Evolutionary conservation across 306 rosid genomes (phyloP), one percentile per base, ranked within the genome.

Genomic region (Castanea mollissima): DNA sequence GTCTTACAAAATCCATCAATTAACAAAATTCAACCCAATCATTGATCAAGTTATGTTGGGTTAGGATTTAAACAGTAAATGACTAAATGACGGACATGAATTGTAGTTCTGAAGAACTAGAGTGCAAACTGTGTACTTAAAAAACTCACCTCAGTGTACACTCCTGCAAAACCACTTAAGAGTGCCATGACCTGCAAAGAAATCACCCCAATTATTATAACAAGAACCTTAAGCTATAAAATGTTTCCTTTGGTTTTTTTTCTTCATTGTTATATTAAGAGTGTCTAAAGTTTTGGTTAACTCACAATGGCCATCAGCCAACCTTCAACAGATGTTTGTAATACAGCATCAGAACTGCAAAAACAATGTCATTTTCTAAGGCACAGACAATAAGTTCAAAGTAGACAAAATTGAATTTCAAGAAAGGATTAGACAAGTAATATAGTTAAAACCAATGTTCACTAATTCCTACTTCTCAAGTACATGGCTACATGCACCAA

Each of bases 241-340:
- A 63, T 23, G 65, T 2, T 15, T 8, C 5, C 41, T 51, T 35
- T 79, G 12, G 69, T 25, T 55, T 63, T 57, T 57, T 41, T 69
- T 59, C 54, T 56, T 72, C 27, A 55, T 60, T 62, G 77, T 57
- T 21, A 67, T 51, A n/a, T 44, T 62, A 73, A 77, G 67, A 81
- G 32, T 59, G 59, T 75, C 51, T 7, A 41, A 41, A 41, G 0
- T 73, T 72, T 75, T 70, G 69, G 81, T 56, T 54, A 85, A 94
- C 98, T 94, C 89, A 94, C 97, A 41, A 87, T 90, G 87, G 97
- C 98, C 98, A 94, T 94, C 86, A 89, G 82, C 97, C 96, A 94
- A 76, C 98, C 98, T 87, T 94, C 94, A 76, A 94, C 85, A 20
- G 98, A 93, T 84, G 97, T 92, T 85, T 94, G 97, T 77, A 94